A percentile compares a stretch with the other conserved stretches of the same genome.
Conservation (phyloP, 179 eudicot species). For the Beta macrorhiza region DNA sequence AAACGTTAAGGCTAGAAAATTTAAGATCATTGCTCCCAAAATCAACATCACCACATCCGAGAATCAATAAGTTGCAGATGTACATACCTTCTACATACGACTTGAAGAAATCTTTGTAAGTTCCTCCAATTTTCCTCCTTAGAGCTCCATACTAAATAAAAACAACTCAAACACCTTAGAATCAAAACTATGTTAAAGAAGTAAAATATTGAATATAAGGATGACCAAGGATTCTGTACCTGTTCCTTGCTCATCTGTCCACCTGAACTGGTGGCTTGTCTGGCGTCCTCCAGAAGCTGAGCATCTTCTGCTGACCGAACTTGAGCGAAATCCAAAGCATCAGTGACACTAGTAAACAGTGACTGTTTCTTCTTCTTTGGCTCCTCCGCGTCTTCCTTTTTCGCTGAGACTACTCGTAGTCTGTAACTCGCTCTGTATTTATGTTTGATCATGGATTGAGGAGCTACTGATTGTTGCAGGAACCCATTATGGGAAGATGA, state of each 20-base stretch:
- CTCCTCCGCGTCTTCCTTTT: conserved; percentile 41
- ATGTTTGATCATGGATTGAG: conserved; percentile 24
- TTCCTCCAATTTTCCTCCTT: conserved; percentile 96
- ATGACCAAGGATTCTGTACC: conserved; percentile 34
- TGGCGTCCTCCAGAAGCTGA: conserved; percentile 73
- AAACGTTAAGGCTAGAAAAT: too few relatives aligned
- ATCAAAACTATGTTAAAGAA: neutral
- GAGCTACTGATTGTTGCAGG: conserved; percentile 27
- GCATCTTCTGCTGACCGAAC: conserved; percentile 79
- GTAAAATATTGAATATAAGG: neutral
- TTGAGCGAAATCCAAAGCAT: conserved; percentile 89
- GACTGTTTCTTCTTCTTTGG: conserved; percentile 54
- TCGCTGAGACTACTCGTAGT: conserved; percentile 30
- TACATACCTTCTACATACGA: conserved; percentile 81
- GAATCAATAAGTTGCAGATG: neutral
- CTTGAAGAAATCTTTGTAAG: conserved; percentile 97
- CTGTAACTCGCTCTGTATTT: conserved; percentile 20
- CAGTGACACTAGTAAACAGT: conserved; percentile 70
- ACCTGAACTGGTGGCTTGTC: conserved; percentile 72
- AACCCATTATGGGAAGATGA: conserved; percentile 53
- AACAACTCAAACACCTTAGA: neutral
- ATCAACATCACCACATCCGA: too few relatives aligned
- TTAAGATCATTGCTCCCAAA: too few relatives aligned
- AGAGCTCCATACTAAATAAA: conserved; percentile 81
- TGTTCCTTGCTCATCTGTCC: conserved; percentile 65